phyloP scores from a whole-genome alignment of 2,329 filamentous ascomycete species.

The Colletotrichum scovillei region DNA sequence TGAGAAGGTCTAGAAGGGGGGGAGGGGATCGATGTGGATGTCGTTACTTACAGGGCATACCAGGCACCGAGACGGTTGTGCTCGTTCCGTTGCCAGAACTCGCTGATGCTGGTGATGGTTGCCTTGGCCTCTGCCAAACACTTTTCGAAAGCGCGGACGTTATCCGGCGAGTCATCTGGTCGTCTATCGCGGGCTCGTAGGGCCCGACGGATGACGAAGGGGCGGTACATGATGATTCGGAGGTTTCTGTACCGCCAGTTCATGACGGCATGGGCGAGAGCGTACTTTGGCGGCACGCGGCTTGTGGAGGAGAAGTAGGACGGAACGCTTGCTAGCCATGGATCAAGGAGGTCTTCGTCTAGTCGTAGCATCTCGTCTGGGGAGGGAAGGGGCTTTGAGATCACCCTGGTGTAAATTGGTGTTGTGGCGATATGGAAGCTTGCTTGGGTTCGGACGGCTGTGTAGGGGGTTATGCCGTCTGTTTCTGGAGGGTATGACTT shows the following conservation, averaged over 20 bases:
- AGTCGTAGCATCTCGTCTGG: constrained; percentile 53
- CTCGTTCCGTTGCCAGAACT: constrained; percentile 50
- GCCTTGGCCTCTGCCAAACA: constrained; percentile 55
- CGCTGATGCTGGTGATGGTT: constrained; percentile 51
- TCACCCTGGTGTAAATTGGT: constrained; percentile 57
- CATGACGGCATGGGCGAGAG: constrained; percentile 54
- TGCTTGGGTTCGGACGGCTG: constrained; percentile 55
- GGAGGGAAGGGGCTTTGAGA: constrained; percentile 55
- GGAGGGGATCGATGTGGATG: too few relatives aligned
- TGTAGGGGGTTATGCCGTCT: constrained; percentile 54
- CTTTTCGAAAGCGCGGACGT: constrained; percentile 37
- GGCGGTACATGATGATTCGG: constrained; percentile 59
- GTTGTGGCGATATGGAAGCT: constrained; percentile 57
- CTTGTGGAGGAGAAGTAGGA: constrained; percentile 48
- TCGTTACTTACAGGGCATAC: constrained; percentile 49
- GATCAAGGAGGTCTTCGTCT: constrained; percentile 50
- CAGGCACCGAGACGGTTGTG: constrained; percentile 54
- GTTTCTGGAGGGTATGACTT: constrained; percentile 47
- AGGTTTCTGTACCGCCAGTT: constrained; percentile 57
- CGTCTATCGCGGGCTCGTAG: constrained; percentile 32
- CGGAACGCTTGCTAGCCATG: constrained; percentile 51
- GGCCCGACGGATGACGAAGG: constrained; percentile 55
- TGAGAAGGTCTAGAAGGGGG: too few relatives aligned
- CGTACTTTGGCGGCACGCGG: constrained; percentile 48
- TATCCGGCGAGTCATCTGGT: constrained; percentile 8